Conservation (phyloP, 1,284 basidiomycete genomes). For the Cystobasidiaceae sp. region DNA sequence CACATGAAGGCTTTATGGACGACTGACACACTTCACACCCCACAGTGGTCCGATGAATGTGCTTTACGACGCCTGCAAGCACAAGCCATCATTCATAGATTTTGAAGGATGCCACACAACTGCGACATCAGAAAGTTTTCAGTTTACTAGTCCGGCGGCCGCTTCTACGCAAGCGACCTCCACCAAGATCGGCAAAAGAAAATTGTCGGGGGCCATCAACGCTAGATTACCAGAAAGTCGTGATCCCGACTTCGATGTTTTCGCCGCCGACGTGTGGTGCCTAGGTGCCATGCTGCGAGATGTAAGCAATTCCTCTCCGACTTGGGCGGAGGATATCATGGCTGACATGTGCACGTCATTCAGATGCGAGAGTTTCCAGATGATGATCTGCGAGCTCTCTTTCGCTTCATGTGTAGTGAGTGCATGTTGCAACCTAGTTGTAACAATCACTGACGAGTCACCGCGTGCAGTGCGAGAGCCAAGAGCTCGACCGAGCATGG, state of each 20-base stretch:
- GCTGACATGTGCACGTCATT: too few species aligned
- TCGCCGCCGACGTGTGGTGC: slow-evolving; percentile 26
- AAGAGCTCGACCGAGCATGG: slow-evolving; percentile 21
- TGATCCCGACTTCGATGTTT: slow-evolving; percentile 9
- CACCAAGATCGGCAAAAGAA: neutral
- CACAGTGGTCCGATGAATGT: slow-evolving; percentile 14
- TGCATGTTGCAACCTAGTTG: too few species aligned
- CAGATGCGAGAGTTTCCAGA: slow-evolving; percentile 17
- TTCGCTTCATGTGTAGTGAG: slow-evolving; percentile 27
- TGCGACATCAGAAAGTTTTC: too few species aligned
- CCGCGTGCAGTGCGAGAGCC: slow-evolving; percentile 8
- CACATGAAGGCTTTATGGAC: too few species aligned
- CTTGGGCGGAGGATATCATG: too few species aligned
- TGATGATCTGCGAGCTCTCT: slow-evolving; percentile 14
- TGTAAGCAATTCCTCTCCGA: too few species aligned
- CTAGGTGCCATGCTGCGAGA: slow-evolving; percentile 16
- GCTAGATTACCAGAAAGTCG: slow-evolving; percentile 19
- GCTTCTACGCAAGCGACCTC: too few species aligned
- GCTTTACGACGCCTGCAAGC: neutral
- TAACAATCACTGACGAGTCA: neutral
- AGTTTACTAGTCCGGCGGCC: too few species aligned
- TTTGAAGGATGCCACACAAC: slow-evolving; percentile 27
- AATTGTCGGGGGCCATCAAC: slow-evolving; percentile 4
- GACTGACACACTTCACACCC: neutral
- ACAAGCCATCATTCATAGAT: slow-evolving; percentile 21